phyloP scores from a whole-genome alignment of 2,329 filamentous ascomycete species.

The Trichoderma gracile region DNA sequence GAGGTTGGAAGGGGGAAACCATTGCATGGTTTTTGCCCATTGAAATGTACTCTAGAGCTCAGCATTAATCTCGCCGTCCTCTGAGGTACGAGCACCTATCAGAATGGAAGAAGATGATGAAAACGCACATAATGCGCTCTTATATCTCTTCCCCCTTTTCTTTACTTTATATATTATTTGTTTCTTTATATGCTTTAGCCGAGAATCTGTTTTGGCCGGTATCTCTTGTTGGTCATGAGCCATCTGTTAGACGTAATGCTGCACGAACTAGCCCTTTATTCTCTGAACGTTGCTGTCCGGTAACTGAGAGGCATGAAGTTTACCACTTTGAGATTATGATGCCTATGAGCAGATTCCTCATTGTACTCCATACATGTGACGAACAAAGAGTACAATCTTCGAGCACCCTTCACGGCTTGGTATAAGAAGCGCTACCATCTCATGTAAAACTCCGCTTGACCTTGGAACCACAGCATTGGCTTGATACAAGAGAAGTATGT shows the following conservation, averaged over 20 bases:
- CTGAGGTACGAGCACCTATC: constrained; percentile 34
- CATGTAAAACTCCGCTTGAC: no score
- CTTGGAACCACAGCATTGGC: no score
- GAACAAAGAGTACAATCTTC: no score
- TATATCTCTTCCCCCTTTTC: not conserved
- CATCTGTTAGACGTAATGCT: constrained; percentile 7
- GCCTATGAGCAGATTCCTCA: no score
- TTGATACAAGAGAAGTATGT: no score
- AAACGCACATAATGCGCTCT: constrained; percentile 16
- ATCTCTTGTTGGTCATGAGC: constrained; percentile 1
- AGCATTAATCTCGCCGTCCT: constrained; percentile 37
- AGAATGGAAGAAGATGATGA: constrained; percentile 34
- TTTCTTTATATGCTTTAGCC: constrained; percentile 1
- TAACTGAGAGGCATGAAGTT: no score
- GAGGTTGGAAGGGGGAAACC: constrained; percentile 31
- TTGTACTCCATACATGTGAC: no score
- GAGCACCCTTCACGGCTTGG: no score
- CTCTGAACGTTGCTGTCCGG: no score
- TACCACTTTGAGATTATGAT: no score
- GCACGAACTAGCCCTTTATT: no score
- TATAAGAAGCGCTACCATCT: no score
- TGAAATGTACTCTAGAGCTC: constrained; percentile 43
- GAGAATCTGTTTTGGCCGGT: not conserved
- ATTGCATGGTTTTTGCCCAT: constrained; percentile 32
- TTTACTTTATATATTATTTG: not conserved